Conservation (phyloP, 2,329 filamentous ascomycete genomes). For the Paecilomyces sp. region DNA sequence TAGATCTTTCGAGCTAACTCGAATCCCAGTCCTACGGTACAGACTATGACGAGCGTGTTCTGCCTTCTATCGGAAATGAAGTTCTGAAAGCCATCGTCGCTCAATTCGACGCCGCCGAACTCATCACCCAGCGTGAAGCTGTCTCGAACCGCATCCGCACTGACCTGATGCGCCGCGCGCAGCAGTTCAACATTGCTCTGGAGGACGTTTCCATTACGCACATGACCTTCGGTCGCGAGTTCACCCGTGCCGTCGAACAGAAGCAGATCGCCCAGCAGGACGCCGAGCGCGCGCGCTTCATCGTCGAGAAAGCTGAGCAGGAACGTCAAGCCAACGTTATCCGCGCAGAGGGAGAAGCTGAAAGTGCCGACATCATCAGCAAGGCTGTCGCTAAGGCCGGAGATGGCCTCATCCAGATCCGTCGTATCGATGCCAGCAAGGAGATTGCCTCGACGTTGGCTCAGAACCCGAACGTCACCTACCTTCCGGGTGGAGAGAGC, state of each 20-base stretch:
- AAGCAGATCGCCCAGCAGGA: slow-evolving; percentile 99
- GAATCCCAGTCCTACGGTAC: slow-evolving; percentile 74
- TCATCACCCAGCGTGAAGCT: slow-evolving; percentile 97
- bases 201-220: slow-evolving; percentile 99
- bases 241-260: slow-evolving; percentile 97
- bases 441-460: slow-evolving; percentile 91
- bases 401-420: slow-evolving; percentile 89
- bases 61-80: slow-evolving; percentile 98
- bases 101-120: slow-evolving; percentile 96
- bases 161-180: slow-evolving; percentile 84
- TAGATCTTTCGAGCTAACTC: slow-evolving; percentile 1
- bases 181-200: slow-evolving; percentile 97
- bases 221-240: slow-evolving; percentile 99
- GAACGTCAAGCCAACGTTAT: slow-evolving; percentile 98
- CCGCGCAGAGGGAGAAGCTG: slow-evolving; percentile 93
- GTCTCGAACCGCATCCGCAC: slow-evolving; percentile 89
- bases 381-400: slow-evolving; percentile 89
- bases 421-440: slow-evolving; percentile 92
- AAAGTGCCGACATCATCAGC: slow-evolving; percentile 91
- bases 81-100: slow-evolving; percentile 97
- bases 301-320: slow-evolving; percentile 98
- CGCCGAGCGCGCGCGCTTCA: slow-evolving; percentile 92
- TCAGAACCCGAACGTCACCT: slow-evolving; percentile 89
- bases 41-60: slow-evolving; percentile 97
- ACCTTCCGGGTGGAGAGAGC: slow-evolving; percentile 63